Evolutionary conservation across 495 filamentous ascomycete genomes (phyloP), one percentile per base, ranked within the genome.

Genomic region (Neohortaea acidophila): DNA sequence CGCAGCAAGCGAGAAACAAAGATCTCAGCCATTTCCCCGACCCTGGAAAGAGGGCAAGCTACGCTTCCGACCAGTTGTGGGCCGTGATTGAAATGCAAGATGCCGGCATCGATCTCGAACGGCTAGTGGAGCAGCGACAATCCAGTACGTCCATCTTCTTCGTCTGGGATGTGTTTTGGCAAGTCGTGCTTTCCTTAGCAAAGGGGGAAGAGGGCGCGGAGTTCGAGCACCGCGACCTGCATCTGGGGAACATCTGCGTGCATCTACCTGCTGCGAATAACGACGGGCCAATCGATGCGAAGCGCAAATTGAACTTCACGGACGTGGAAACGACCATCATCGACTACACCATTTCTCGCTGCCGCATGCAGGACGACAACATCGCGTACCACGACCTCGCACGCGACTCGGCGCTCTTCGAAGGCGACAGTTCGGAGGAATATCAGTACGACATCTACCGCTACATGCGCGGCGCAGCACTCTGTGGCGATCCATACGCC

Each of bases 191-290:
- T 47, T 74, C 83, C 10, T 60, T 93, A 17, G 78, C 77, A 8
- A 70, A 79, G 29, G 84, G 78, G 2, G 85, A 94, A 49, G 69
- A 72, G 31, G 63, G 69, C 36, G 68, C 74, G 17, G 55, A 69
- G 41, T 94, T 94, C 44, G 85, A 93, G 73, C 85, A 94, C 57
- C 75, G 85, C 4, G 85, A 94, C 58, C 64, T 94, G 11, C 85
- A 94, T 55, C 67, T 85, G 26, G 83, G 82, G 7, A 94, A 94
- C 53, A 66, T 94, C 18, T 94, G 85, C 53, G 73, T 89, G 30
- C 63, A 49, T 13, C 42, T 43, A 11, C 19, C 22, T 14, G 3
- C 20, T 4, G 9, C 21, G 21, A 33, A 23, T 12, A 44, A 24
- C 8, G 18, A 8, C 18, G 14, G 14, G 32, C 4, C 42, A 48